Base-by-base conservation (phyloP, 1,284 basidiomycete species). In the Wallemia hederae region DNA sequence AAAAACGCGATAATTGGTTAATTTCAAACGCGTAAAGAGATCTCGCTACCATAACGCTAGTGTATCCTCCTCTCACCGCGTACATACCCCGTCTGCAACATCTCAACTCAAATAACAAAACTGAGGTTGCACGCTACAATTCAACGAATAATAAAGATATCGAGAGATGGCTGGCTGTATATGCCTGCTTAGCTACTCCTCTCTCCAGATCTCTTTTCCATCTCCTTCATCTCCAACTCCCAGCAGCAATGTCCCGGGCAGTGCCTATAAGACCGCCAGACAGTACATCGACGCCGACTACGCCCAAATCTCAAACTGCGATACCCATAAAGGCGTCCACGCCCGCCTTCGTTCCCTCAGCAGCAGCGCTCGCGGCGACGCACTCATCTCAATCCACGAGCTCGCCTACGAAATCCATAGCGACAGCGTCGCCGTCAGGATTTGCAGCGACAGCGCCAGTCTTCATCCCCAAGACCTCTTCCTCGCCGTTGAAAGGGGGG, bases 151-250 rank as follows among this genome's bases (percentile, higher is more conserved):
- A 9, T 19, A 19, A 19, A 33, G 31, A 33, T 33, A 19, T 7
- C 19, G 31, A 33, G 31, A 33, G 31, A 33, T 33, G 31, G 19
- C 9, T 33, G 31, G n/a, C n/a, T n/a, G n/a, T n/a, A n/a, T n/a
- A n/a, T n/a, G n/a, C n/a, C n/a, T n/a, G n/a, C n/a, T n/a, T n/a
- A n/a, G n/a, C n/a, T n/a, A n/a, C n/a, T n/a, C n/a, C n/a, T n/a
- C n/a, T n/a, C n/a, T n/a, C n/a, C n/a, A 17, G 29, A 31, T 31
- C 29, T 31, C 29, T 31, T n/a, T n/a, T n/a, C n/a, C n/a, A n/a
- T n/a, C n/a, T 17, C 19, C 39, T 49, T 49, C 14, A 49, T n/a
- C 39, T 5, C 39, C 66, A 0, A 64, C 63, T 3, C 15, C 57
- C 15, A 31, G 1, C 26, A 2, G 3, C 7, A 24, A 49, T 49